A percentile compares a stretch with the other conserved stretches of the same genome.
phyloP scores from a whole-genome alignment of 306 rosid species.

The Albizia julibrissin region DNA sequence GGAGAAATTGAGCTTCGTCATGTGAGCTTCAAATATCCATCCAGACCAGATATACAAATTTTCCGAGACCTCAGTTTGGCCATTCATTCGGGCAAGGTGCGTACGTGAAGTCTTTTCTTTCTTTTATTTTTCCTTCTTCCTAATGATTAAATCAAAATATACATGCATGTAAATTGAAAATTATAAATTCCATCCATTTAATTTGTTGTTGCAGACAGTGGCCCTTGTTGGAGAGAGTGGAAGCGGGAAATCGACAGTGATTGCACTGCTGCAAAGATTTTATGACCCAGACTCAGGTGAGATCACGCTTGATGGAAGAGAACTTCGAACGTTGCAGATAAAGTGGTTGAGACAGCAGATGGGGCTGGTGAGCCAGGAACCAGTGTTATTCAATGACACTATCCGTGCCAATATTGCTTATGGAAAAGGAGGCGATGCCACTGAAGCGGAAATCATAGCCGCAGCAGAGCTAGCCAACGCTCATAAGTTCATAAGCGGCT shows the following conservation, averaged over 20 bases:
- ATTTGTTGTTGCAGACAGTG: slow-evolving; percentile 50
- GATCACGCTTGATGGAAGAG: slow-evolving; percentile 63
- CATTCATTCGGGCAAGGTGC: slow-evolving; percentile 71
- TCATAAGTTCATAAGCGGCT: slow-evolving; percentile 61
- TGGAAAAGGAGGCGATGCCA: slow-evolving; percentile 66
- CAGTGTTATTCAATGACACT: slow-evolving; percentile 66
- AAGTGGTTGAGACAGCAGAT: slow-evolving; percentile 81
- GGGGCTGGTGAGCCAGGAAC: slow-evolving; percentile 86
- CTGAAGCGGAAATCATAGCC: slow-evolving; percentile 62
- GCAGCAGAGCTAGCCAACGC: slow-evolving; percentile 76
- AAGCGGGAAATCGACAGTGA: slow-evolving; percentile 79
- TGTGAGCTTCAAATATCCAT: slow-evolving; percentile 73
- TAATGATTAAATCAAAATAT: background rate
- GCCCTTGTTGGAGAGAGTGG: slow-evolving; percentile 91
- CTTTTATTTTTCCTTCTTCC: background rate
- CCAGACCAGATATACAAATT: slow-evolving; percentile 68
- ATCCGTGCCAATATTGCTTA: slow-evolving; percentile 76
- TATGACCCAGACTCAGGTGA: slow-evolving; percentile 74
- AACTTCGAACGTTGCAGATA: slow-evolving; percentile 48
- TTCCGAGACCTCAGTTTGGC: slow-evolving; percentile 62
- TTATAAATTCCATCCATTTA: slow-evolving; percentile 17
- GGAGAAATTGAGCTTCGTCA: slow-evolving; percentile 67
- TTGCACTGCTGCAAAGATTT: slow-evolving; percentile 72
- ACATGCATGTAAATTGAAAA: too few species aligned
- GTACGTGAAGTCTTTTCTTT: background rate